Percentiles rank a stretch among this genome's conserved stretches.
Conservation (phyloP, 2,329 filamentous ascomycete species). For the Fusarium guadeloupense region DNA sequence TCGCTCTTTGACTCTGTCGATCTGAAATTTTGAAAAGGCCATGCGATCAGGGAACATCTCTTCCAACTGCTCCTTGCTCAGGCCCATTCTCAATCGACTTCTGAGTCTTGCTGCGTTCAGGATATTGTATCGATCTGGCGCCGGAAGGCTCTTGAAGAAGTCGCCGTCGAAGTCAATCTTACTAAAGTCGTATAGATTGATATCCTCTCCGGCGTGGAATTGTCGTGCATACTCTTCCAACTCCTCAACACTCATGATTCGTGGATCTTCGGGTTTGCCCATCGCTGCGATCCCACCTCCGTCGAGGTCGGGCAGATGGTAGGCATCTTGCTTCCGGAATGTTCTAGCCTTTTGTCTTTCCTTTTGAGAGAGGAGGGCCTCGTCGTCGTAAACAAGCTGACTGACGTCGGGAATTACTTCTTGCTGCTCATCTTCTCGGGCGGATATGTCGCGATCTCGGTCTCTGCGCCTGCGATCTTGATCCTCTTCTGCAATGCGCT, state of each 20-base stretch:
- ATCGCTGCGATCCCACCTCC: constrained; percentile 81
- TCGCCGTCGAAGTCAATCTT: constrained; percentile 98
- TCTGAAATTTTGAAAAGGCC: constrained; percentile 96
- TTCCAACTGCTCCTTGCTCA: constrained; percentile 95
- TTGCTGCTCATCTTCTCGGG: constrained; percentile 59
- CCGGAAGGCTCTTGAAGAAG: constrained; percentile 91
- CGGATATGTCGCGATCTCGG: constrained; percentile 56
- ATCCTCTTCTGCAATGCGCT: constrained; percentile 87
- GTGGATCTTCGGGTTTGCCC: constrained; percentile 89
- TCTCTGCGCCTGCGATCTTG: constrained; percentile 68
- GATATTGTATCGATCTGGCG: constrained; percentile 95
- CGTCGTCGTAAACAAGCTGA: constrained; percentile 88
- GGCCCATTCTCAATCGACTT: constrained; percentile 90
- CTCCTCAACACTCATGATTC: constrained; percentile 96
- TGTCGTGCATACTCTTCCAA: constrained; percentile 93
- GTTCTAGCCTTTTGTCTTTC: constrained; percentile 78
- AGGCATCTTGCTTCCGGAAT: constrained; percentile 93
- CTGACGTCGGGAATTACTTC: constrained; percentile 73
- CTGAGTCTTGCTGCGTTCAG: constrained; percentile 90
- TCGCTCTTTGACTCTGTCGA: constrained; percentile 89
- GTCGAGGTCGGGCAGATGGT: constrained; percentile 89
- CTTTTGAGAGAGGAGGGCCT: constrained; percentile 80
- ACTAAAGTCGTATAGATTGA: constrained; percentile 92
- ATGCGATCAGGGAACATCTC: constrained; percentile 97
- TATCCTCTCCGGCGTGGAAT: constrained; percentile 91